Conservation (phyloP, 805 yeast genomes). For the Blastobotrys peoriensis region DNA sequence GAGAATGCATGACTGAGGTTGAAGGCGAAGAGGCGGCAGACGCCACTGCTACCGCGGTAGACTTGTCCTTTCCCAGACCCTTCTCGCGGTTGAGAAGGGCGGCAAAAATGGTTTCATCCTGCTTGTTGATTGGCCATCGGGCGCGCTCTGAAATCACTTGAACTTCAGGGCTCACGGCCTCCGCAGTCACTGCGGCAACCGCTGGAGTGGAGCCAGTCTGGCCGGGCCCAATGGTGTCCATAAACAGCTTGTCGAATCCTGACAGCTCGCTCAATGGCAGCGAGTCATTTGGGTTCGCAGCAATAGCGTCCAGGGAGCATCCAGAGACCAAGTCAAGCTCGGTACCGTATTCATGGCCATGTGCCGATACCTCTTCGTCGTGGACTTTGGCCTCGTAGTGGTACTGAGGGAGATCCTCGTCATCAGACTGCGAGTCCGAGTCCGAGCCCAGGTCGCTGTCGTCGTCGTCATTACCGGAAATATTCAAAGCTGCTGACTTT, state of each 20-base stretch:
- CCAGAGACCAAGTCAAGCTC: not conserved
- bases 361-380: not conserved
- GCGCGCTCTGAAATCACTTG: not conserved
- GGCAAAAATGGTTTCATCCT: constrained; percentile 23
- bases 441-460: not conserved
- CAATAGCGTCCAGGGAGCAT: not conserved
- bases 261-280: not conserved
- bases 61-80: not conserved
- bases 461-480: too few relatives aligned
- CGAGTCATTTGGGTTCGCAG: not conserved
- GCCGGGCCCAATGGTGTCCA: not conserved
- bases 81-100: constrained; percentile 11
- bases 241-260: constrained; percentile 1
- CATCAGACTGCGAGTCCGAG: not conserved
- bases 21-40: not conserved
- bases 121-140: constrained; percentile 23
- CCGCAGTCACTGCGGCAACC: not conserved
- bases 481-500: not conserved
- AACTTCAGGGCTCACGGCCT: not conserved
- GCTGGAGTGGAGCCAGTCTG: not conserved
- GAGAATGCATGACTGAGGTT: not conserved
- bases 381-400: not conserved
- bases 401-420: constrained; percentile 1
- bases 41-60: not conserved
- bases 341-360: not conserved